Percentiles rank a stretch among this genome's conserved stretches.
phyloP scores from a whole-genome alignment of 768 basidiomycete species.

The Rhizopogon vesiculosus region DNA sequence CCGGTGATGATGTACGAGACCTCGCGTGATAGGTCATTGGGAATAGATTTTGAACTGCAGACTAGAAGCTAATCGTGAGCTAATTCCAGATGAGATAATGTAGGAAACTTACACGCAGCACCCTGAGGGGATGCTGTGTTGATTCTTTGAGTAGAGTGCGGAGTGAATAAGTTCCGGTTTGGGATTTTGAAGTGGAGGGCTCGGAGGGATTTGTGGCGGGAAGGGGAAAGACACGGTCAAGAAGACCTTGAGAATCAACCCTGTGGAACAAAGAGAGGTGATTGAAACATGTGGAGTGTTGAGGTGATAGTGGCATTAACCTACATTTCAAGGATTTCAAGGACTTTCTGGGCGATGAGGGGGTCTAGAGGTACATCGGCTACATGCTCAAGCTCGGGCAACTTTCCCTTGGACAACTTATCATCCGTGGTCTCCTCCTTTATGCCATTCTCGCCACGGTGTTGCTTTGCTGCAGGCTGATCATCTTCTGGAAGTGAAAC shows the following conservation, averaged over 20 bases:
- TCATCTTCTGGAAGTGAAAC: constrained; percentile 42
- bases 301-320: constrained; percentile 9
- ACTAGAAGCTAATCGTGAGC: constrained; percentile 26
- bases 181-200: constrained; percentile 35
- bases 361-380: constrained; percentile 45
- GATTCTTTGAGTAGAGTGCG: constrained; percentile 54
- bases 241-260: constrained; percentile 67
- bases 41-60: constrained; percentile 62
- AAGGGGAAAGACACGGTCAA: constrained; percentile 74
- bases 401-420: constrained; percentile 12
- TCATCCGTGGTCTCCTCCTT: constrained; percentile 28
- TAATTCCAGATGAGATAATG: constrained; percentile 10
- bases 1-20: constrained; percentile 56
- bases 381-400: constrained; percentile 29
- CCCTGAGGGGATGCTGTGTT: constrained; percentile 46
- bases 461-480: constrained; percentile 45
- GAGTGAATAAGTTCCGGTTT: constrained; percentile 39
- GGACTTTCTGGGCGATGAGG: constrained; percentile 46
- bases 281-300: not conserved
- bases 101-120: constrained; percentile 46
- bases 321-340: constrained; percentile 56
- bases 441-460: constrained; percentile 33
- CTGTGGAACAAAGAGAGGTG: constrained; percentile 28
- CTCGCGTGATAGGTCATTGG: constrained; percentile 68
- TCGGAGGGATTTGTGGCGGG: constrained; percentile 32